These are phyloP conservation scores for Cercophora samala DNA, from an alignment of 495 filamentous ascomycete species.

Conservation along the genomic window DNA sequence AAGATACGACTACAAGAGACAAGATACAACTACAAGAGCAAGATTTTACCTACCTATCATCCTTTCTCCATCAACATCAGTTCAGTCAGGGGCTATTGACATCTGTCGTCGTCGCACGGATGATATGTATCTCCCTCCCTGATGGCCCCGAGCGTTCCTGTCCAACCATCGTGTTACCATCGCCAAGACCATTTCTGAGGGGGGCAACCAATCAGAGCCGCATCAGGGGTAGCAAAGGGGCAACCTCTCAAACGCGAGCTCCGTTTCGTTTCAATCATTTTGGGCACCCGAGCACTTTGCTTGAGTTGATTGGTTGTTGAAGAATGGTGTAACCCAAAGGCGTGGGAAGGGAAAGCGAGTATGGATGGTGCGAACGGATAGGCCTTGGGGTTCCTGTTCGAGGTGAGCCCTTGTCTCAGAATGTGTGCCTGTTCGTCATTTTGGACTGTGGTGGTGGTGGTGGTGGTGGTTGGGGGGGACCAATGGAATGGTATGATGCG, in stretches of 20 bases:
- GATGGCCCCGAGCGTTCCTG: too few relatives aligned
- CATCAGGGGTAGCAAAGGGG: constrained; percentile 13
- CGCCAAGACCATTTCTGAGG: not conserved
- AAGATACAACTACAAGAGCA: too few relatives aligned
- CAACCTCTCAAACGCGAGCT: constrained; percentile 22
- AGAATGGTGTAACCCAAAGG: not conserved
- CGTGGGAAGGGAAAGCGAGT: not conserved
- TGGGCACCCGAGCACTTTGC: not conserved
- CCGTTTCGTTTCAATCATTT: constrained; percentile 23
- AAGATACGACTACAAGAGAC: too few relatives aligned
- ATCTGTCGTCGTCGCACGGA: too few relatives aligned
- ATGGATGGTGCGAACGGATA: not conserved
- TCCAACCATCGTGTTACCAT: not conserved
- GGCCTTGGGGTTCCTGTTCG: too few relatives aligned
- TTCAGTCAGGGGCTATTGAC: too few relatives aligned
- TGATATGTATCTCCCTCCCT: too few relatives aligned
- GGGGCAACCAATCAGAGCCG: constrained; percentile 12
- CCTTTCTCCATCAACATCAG: too few relatives aligned
- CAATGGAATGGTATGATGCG: not conserved
- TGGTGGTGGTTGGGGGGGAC: too few relatives aligned
- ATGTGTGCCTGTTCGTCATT: not conserved
- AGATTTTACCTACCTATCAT: too few relatives aligned
- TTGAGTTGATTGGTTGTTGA: not conserved
- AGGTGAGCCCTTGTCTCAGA: not conserved
- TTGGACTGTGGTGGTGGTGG: too few relatives aligned